Base-by-base conservation (phyloP, 768 basidiomycete genomes). In the Amanita molliuscula region DNA sequence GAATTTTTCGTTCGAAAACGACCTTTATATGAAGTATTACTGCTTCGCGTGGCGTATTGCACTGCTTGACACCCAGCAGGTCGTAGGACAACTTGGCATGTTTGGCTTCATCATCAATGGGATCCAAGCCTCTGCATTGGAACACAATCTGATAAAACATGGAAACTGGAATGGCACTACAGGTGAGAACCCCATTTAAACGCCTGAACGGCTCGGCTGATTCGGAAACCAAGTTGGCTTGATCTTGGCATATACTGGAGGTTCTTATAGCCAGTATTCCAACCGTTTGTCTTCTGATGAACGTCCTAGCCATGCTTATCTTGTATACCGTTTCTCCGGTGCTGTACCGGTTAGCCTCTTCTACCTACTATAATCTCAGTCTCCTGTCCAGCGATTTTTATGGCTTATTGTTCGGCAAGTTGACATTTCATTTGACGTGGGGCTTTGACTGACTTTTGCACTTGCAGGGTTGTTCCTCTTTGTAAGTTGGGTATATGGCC, bases 361-460 rank as follows among this genome's bases (percentile, higher is more conserved):
- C 88, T 15, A 79, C 86, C 6, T 92, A 81, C 68, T 92, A 81
- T 67, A 92, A 92, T 60, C 73, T 92, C 54, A 86, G 83, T 56
- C 65, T 92, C 8, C 76, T 93, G n/a, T 84, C 90, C 11, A 85
- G 84, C 61, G 88, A 92, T 66, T 93, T 91, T 56, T 93, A 83
- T 58, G 88, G 90, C 26, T 73, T 93, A 44, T 70, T 93, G 18
- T 88, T 93, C 59, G 90, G 75, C 73, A 53, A 10, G 70, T 28
- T 33, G 44, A 29, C 7, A 7, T 43, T 44, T 2, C 58, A 58
- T 20, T 52, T n/a, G 7, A 6, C 15, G 23, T n/a, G n/a, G 16
- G 18, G 38, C 26, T 7, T 11, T 20, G 29, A n/a, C 33, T 25
- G 43, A 46, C 34, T 51, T 38, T 43, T 5, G 50, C 13, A 23